phyloP scores from a whole-genome alignment of 331 rosid genomes.

The Pyracantha coccinea region DNA sequence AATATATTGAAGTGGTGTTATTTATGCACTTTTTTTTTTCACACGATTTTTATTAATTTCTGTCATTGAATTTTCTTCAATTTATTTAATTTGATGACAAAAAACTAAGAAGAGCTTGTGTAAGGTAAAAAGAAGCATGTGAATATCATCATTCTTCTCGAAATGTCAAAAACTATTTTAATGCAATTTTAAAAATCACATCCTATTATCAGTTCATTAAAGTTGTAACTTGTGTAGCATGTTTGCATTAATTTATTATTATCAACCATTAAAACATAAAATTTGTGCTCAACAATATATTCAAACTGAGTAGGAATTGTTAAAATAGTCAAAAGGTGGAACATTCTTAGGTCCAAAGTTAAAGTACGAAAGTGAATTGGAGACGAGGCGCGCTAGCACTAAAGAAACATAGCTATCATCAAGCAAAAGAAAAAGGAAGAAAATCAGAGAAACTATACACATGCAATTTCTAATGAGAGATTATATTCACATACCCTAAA shows the following conservation, averaged over 20 bases:
- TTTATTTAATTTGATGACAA: fast-evolving
- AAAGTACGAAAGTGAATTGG: neutral
- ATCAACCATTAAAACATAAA: neutral
- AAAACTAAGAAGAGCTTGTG: fast-evolving
- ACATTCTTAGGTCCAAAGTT: neutral
- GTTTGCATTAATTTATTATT: too few relatives aligned
- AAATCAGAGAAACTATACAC: neutral
- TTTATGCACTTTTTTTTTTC: too few relatives aligned
- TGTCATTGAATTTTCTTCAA: fast-evolving
- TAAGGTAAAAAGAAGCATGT: too few relatives aligned
- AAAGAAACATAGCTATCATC: neutral
- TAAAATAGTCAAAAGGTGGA: neutral
- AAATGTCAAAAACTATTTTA: neutral
- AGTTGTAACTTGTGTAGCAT: too few relatives aligned
- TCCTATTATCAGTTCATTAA: neutral
- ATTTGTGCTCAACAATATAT: neutral
- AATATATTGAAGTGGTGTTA: too few relatives aligned
- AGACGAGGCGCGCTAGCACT: neutral
- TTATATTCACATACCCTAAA: too few relatives aligned
- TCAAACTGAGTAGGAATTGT: neutral
- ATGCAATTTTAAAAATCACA: neutral
- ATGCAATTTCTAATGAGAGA: neutral
- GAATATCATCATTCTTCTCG: too few relatives aligned
- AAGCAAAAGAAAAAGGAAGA: neutral
- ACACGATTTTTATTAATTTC: fast-evolving